Percentiles rank a stretch among this genome's conserved stretches.
phyloP scores from a whole-genome alignment of 768 basidiomycete genomes.

The Crassisporium funariophilum region DNA sequence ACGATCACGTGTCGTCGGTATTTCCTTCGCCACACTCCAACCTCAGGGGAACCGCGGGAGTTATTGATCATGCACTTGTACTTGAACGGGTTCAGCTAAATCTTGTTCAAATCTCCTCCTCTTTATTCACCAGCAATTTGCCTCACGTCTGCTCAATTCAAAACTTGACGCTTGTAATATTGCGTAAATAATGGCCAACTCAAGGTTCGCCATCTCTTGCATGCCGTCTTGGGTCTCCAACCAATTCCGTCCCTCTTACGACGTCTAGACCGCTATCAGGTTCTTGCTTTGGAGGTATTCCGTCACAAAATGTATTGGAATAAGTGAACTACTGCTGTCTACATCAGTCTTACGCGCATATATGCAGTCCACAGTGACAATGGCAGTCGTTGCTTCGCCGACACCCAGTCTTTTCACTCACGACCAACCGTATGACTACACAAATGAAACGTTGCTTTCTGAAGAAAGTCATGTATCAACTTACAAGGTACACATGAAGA shows the following conservation, averaged over 20 bases:
- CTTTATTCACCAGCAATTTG: too few relatives aligned
- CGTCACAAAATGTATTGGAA: slow-evolving; percentile 21
- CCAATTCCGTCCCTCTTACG: slow-evolving; percentile 11
- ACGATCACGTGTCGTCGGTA: too few relatives aligned
- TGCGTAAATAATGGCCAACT: slow-evolving; percentile 2
- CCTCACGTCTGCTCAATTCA: not conserved
- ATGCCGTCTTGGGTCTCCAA: slow-evolving; percentile 7
- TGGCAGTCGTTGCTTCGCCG: slow-evolving; percentile 8
- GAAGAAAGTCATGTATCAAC: not conserved
- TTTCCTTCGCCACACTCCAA: too few relatives aligned
- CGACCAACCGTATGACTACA: slow-evolving; percentile 1
- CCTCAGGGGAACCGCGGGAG: too few relatives aligned
- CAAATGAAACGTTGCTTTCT: slow-evolving; percentile 1
- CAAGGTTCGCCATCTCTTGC: slow-evolving; percentile 10
- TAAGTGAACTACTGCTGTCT: slow-evolving; percentile 16
- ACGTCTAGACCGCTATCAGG: slow-evolving; percentile 14
- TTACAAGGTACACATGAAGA: not conserved
- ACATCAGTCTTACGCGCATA: slow-evolving; percentile 23
- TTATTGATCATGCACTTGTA: too few relatives aligned
- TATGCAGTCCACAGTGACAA: slow-evolving; percentile 24
- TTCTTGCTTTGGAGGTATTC: slow-evolving; percentile 16
- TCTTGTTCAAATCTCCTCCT: too few relatives aligned
- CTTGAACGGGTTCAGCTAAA: too few relatives aligned
- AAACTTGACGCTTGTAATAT: not conserved
- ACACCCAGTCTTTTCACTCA: slow-evolving; percentile 14